Evolutionary conservation across 805 yeast species (phyloP), one percentile per base, ranked within the genome.

Genomic region (Wickerhamomyces subpelliculosus): DNA sequence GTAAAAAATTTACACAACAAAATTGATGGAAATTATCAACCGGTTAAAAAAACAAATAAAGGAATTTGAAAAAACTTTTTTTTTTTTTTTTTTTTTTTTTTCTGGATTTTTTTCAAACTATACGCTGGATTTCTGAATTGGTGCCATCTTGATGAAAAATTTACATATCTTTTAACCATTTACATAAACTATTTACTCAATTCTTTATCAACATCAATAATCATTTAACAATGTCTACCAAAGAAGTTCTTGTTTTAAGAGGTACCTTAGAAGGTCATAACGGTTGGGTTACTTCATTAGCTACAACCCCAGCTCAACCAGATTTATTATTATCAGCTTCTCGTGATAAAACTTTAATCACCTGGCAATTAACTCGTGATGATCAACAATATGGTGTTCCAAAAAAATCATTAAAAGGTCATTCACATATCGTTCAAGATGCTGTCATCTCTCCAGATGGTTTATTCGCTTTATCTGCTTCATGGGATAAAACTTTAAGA

Each of bases 401-500:
- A 70, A 86, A 88, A 78, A 87, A 83, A 73, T 86, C 97, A 57
- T 81, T 93, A 70, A 84, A 78, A 67, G 99, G 98, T 66, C 98
- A 93, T 87, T 84, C 95, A 58, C 98, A 93, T 88, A 90, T 93
- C 64, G 96, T 93, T 57, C 89, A 88, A 75, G 98, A 93, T 67
- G 90, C 88, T 68, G 85, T 93, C 67, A 84, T 93, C 73, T 86
- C 97, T 52, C 88, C 94, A 65, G 98, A 93, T 67, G 97, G 97
- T 70, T 80, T 82, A 64, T 90, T 80, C 78, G 97, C 97, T 64
- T 75, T 93, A 68, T 93, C 98, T 51, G 96, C 95, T 63, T 93
- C 98, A 61, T 93, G 99, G 99, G 98, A 93, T 72, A 87, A 84
- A 78, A 89, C 98, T 65, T 78, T 94, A 68, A 90, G 97, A 80